Conservation (phyloP, 805 yeast species). For the Sugiyamaella americana region DNA sequence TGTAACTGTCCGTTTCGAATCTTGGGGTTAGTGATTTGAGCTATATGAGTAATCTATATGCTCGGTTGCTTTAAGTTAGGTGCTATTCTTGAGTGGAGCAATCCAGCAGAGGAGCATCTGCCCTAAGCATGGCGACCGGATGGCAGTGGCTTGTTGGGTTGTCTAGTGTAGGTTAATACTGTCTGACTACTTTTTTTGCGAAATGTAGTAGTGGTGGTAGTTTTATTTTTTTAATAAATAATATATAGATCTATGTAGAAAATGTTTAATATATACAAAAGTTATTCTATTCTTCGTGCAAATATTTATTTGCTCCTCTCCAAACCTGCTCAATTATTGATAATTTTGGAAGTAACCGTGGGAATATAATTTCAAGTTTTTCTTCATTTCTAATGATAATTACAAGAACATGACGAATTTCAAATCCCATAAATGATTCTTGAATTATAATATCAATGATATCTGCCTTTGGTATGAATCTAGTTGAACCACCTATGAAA, state of each 20-base stretch:
- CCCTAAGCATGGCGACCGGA: slow-evolving; percentile 29
- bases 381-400: slow-evolving; percentile 43
- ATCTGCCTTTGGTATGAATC: slow-evolving; percentile 51
- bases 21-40: slow-evolving; percentile 24
- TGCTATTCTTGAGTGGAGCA: slow-evolving; percentile 27
- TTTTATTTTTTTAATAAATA: too few relatives aligned
- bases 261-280: background rate
- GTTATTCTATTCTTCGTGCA: slow-evolving; percentile 1
- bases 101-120: slow-evolving; percentile 27
- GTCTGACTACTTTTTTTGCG: slow-evolving; percentile 15
- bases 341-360: slow-evolving; percentile 14
- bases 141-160: slow-evolving; percentile 16
- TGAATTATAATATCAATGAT: slow-evolving; percentile 64
- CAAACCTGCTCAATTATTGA: slow-evolving; percentile 19
- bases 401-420: slow-evolving; percentile 60
- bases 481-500: slow-evolving; percentile 22
- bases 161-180: slow-evolving; percentile 5
- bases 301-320: slow-evolving; percentile 14
- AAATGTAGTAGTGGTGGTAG: too few relatives aligned
- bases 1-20: slow-evolving; percentile 28
- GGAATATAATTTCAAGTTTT: slow-evolving; percentile 31
- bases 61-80: slow-evolving; percentile 20
- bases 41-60: slow-evolving; percentile 24
- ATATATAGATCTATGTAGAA: background rate
- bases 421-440: slow-evolving; percentile 67